A percentile compares a stretch with the other conserved stretches of the same genome.
phyloP scores from a whole-genome alignment of 2,329 filamentous ascomycete species.

The Coniochaeta sp. region DNA sequence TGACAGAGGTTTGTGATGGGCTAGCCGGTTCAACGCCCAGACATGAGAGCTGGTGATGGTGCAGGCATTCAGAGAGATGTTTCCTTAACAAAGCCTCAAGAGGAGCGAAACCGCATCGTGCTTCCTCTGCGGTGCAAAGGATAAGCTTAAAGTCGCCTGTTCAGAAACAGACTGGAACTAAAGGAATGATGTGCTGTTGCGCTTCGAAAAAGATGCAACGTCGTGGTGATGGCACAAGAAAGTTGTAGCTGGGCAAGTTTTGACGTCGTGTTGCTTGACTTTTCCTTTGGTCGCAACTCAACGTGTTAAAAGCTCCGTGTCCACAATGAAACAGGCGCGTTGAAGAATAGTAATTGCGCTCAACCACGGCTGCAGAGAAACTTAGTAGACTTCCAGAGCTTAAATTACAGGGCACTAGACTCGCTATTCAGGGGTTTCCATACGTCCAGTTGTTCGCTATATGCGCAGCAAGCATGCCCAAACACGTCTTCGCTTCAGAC shows the following conservation, averaged over 20 bases:
- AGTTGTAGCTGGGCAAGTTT: not conserved
- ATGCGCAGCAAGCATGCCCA: no score
- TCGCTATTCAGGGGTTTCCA: not conserved
- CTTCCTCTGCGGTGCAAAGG: not conserved
- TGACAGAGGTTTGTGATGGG: not conserved
- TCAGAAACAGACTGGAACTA: not conserved
- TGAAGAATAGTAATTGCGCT: not conserved
- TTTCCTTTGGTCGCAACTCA: not conserved
- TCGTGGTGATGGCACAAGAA: not conserved
- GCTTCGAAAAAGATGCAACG: not conserved
- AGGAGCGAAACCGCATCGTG: not conserved
- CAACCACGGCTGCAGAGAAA: no score
- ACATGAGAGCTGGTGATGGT: slow-evolving; percentile 3
- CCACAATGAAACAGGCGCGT: not conserved
- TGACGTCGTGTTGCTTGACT: not conserved
- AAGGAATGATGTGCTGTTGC: not conserved
- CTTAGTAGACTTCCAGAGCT: no score
- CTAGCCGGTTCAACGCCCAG: slow-evolving; percentile 1
- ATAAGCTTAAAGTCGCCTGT: not conserved
- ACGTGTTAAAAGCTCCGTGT: not conserved
- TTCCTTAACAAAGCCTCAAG: not conserved
- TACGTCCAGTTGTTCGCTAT: no score
- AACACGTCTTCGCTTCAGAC: no score
- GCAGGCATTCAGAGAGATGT: not conserved
- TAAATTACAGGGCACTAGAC: not conserved